Evolutionary conservation across 352 stramenopile genomes (phyloP), one percentile per base, ranked within the genome.

Genomic region (Phytophthora pseudosyringae): DNA sequence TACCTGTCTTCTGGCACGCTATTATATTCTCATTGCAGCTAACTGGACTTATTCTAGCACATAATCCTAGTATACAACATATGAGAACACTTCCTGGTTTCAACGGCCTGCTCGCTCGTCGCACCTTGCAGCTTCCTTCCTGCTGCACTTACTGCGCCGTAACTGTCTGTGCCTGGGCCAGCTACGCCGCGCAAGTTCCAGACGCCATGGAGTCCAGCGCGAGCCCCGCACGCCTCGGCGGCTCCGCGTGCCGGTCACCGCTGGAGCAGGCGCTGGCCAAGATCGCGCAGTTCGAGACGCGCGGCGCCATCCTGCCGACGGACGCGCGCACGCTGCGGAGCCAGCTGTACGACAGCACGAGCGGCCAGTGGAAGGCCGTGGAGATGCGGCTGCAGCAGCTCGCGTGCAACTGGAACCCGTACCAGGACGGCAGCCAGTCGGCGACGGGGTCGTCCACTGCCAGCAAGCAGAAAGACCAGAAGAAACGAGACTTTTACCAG

Each of bases 381-480:
- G 79, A 90, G 59, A 47, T 73, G 63, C 81, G 85, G 25, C 65
- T 93, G 11, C 49, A 86, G 52, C 71, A 88, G 45, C 69, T 93
- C 25, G 74, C 72, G 28, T 64, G 75, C 35, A 86, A 59, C 58
- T 93, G 85, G 85, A 93, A 93, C 36, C 85, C 83, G 59, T 93
- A 93, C 64, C 85, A 93, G 61, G 71, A 88, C 47, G 67, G 75
- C 32, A 77, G 44, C 33, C 11, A 28, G 10, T 31, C 33, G 18
- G 35, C 48, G 21, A 52, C 57, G 3, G n/a, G 12, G 52, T 58
- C 16, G 63, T 76, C 33, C 64, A 60, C 2, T 51, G 38, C 33
- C 21, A 40, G 11, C 5, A 52, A 67, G 18, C 2, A 25, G n/a
- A 41, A 67, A 45, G 45, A 67, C 48, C 70, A 69, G 54, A 64